Evolutionary conservation across 768 basidiomycete species (phyloP).

Genomic region (Zangia roseola): DNA sequence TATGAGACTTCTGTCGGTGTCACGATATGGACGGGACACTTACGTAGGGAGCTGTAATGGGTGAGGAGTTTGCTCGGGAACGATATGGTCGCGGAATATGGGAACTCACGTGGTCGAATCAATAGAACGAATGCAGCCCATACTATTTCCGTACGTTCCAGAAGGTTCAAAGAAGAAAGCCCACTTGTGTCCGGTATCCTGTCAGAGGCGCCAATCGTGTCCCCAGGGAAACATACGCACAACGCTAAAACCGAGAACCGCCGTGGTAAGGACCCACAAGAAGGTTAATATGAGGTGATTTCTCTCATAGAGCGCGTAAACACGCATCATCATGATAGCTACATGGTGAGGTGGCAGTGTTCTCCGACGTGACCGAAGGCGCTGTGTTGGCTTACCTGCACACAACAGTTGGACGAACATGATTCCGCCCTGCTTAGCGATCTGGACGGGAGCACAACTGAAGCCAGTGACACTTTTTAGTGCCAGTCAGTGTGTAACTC

Average conservation of each 20-base stretch:
- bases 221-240: conserved; percentile 2
- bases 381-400: not conserved
- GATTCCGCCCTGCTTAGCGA: not conserved
- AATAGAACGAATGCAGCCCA: not conserved
- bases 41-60: conserved; percentile 11
- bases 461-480: not conserved
- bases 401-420: conserved; percentile 10
- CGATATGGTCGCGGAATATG: not conserved
- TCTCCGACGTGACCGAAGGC: not conserved
- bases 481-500: not conserved
- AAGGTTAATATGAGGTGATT: conserved; percentile 3
- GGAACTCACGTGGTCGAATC: conserved; percentile 1
- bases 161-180: not conserved
- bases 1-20: too few relatives aligned
- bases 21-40: not conserved
- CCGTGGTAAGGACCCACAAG: not conserved
- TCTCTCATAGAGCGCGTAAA: conserved; percentile 18
- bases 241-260: not conserved
- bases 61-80: not conserved
- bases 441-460: conserved; percentile 2
- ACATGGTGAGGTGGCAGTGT: not conserved
- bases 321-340: conserved; percentile 22
- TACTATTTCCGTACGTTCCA: not conserved
- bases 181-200: conserved; percentile 7
- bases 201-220: not conserved